phyloP scores from a whole-genome alignment of 192 early-diverging fungal species.

The Umbelopsis sp. region DNA sequence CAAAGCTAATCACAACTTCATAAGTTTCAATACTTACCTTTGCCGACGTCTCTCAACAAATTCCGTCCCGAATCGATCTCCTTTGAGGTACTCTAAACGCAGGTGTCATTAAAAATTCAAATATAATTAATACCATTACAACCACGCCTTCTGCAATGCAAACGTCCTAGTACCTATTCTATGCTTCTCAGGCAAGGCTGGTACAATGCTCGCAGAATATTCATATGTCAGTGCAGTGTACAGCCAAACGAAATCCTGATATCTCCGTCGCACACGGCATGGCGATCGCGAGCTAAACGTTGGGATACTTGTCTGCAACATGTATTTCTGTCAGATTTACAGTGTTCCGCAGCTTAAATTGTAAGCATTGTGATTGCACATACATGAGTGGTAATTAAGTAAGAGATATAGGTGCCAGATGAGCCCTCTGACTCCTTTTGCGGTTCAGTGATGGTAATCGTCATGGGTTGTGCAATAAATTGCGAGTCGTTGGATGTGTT shows the following conservation, averaged over 20 bases:
- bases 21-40: conserved; percentile 30
- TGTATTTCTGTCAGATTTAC: neutral
- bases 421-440: conserved; percentile 92
- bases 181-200: conserved; percentile 91
- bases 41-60: conserved; percentile 83
- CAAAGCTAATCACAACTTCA: neutral
- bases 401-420: conserved; percentile 77
- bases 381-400: conserved; percentile 80
- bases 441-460: conserved; percentile 73
- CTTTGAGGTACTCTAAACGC: conserved; percentile 84
- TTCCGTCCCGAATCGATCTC: conserved; percentile 90
- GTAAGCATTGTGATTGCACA: neutral
- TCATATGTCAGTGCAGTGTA: conserved; percentile 72
- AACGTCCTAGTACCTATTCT: conserved; percentile 63
- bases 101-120: no score
- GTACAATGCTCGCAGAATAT: conserved; percentile 80
- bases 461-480: conserved; percentile 37
- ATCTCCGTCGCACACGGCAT: conserved; percentile 81
- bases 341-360: neutral
- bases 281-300: conserved; percentile 50
- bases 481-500: neutral
- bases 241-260: conserved; percentile 94
- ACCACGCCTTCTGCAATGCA: no score
- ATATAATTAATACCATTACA: no score
- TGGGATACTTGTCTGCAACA: conserved; percentile 59